A percentile compares a stretch with the other conserved stretches of the same genome.
These are phyloP conservation scores for Ambrosia hybrid DNA, from an alignment of 140 eudicot species.

Conservation along the genomic window DNA sequence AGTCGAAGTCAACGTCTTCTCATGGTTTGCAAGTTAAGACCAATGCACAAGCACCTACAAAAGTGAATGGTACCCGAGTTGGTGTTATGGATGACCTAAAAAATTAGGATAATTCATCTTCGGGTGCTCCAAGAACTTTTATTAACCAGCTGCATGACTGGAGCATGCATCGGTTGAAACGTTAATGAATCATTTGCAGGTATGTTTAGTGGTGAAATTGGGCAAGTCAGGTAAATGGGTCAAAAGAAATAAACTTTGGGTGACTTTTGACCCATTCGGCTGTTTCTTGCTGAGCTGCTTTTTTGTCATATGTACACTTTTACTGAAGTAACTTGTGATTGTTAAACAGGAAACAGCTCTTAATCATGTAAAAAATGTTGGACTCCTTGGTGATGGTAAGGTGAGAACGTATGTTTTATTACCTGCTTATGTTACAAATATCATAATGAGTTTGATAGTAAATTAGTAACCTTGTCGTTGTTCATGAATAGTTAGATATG, in stretches of 20 bases:
- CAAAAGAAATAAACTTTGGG: background rate
- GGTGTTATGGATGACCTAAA: conserved; percentile 56
- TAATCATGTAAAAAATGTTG: conserved; percentile 82
- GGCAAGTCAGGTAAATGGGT: background rate
- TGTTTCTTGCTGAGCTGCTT: background rate
- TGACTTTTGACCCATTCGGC: background rate
- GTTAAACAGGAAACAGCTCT: conserved; percentile 90
- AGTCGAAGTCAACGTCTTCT: conserved; percentile 55
- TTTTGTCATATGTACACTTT: background rate
- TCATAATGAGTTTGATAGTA: too few relatives aligned
- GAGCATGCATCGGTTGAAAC: conserved; percentile 99
- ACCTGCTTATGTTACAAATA: too few relatives aligned
- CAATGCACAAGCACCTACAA: conserved; percentile 81
- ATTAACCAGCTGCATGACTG: conserved; percentile 95
- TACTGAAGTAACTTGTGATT: conserved; percentile 16
- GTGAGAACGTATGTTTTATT: too few relatives aligned
- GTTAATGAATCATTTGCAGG: conserved; percentile 98
- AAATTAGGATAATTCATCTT: conserved; percentile 48
- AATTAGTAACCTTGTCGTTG: too few relatives aligned
- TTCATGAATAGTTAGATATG: too few relatives aligned
- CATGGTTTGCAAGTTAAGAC: conserved; percentile 65
- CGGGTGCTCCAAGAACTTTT: conserved; percentile 83
- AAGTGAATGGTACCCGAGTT: conserved; percentile 75
- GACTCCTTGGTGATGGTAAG: conserved; percentile 88
- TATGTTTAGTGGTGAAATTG: conserved; percentile 19